Evolutionary conservation across 2,329 filamentous ascomycete genomes (phyloP).

Genomic region (Scedosporium aurantiacum): DNA sequence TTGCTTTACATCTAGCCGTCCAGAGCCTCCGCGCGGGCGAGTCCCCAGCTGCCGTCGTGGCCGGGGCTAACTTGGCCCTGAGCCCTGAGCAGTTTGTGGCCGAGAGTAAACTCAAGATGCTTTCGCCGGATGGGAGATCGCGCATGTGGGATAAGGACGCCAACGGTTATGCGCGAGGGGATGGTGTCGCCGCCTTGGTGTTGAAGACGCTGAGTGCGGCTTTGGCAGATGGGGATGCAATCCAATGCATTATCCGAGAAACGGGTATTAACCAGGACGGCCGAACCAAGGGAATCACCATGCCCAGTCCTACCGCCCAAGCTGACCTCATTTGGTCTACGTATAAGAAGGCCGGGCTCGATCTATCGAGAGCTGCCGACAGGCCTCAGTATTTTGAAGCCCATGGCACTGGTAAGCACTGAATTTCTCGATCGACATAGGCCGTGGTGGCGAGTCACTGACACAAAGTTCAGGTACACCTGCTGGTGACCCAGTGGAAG

Average conservation of each 20-base stretch:
- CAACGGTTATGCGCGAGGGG: constrained; percentile 34
- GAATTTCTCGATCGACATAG: neutral
- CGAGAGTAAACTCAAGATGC: constrained; percentile 12
- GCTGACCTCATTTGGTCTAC: constrained; percentile 18
- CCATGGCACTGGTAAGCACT: neutral
- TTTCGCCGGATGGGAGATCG: constrained; percentile 22
- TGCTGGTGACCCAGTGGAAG: constrained; percentile 18
- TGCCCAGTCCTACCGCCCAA: constrained; percentile 23
- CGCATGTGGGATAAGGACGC: constrained; percentile 20
- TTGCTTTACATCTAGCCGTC: constrained; percentile 21
- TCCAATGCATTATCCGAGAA: constrained; percentile 24
- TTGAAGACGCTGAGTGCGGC: constrained; percentile 33
- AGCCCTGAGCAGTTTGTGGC: constrained; percentile 15
- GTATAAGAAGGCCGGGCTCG: constrained; percentile 16
- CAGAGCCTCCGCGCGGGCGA: constrained; percentile 21
- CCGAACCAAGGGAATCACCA: constrained; percentile 25
- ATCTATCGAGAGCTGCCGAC: constrained; percentile 18
- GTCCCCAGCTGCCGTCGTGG: constrained; percentile 8
- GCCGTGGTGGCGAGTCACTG: neutral
- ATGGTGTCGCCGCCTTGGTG: constrained; percentile 25
- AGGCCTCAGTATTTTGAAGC: neutral
- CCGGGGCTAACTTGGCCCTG: constrained; percentile 13
- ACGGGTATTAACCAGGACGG: constrained; percentile 27
- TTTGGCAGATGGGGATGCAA: constrained; percentile 27
- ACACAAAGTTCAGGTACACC: constrained; percentile 16